Base-by-base conservation (phyloP, 2,329 filamentous ascomycete species). In the Aspergillus udagawae region DNA sequence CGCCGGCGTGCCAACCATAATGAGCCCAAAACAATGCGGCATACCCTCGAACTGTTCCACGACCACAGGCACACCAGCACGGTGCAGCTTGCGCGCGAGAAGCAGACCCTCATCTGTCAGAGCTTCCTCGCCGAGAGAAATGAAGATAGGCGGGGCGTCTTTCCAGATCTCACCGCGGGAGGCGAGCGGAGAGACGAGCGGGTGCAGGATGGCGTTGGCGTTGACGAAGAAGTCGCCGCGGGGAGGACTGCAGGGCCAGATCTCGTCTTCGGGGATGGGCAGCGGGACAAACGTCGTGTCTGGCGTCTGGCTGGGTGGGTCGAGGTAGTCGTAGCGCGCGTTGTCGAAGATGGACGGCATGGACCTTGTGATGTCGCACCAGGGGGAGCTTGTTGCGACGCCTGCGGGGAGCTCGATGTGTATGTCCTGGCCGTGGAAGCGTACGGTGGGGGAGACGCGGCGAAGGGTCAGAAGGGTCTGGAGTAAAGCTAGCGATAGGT, bases 11-110 rank as follows among this genome's bases (percentile, higher is more conserved):
- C 74, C 72, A 1, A 78, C 72, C 55, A 90, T 73, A 1, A 90
- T 61, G 60, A 85, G 65, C 0, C 82, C 83, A 67, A 91, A 78
- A 51, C 76, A 77, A 57, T 79, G 77, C 9, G 77, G 77, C 73
- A 78, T 77, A 9, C 76, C 77, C 57, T 79, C 77, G 51, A 75
- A 78, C 49, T 73, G 72, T 49, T 78, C 72, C 5, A 76, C 68
- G 3, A 74, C 60, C 9, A 77, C 70, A 0, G 70, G 58, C 3
- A 66, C 72, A 25, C 75, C 76, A 8, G 64, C 72, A 17, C 69
- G 65, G 56, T 76, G 68, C 29, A 78, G 66, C 28, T 72, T 74
- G 21, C 76, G 72, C 3, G 77, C 75, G 2, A 76, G 51, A 5
- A 78, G 61, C 1, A 75, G 61, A 9, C 63, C 70, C 55, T 79